These are phyloP conservation scores for Arctium lappa DNA, from an alignment of 129 eudicot species.

Conservation along the genomic window DNA sequence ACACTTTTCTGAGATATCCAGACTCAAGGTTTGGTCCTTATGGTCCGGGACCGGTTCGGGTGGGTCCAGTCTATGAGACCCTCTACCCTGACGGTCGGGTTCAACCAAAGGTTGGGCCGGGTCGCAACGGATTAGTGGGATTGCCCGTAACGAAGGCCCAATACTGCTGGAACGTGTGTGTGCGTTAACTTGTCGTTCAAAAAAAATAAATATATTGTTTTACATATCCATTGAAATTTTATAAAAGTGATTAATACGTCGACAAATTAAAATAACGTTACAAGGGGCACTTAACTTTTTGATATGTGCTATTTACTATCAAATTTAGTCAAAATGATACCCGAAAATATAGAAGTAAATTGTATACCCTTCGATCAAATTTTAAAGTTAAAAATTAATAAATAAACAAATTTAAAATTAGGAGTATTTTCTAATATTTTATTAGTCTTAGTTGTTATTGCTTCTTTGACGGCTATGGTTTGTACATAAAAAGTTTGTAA, in stretches of 20 bases:
- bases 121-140: no score
- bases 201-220: not conserved
- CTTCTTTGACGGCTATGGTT: not conserved
- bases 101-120: no score
- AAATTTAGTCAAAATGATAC: not conserved
- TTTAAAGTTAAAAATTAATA: not conserved
- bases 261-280: no score
- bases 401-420: not conserved
- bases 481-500: not conserved
- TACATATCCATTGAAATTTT: not conserved
- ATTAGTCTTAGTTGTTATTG: not conserved
- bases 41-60: no score
- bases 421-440: not conserved
- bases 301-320: not conserved
- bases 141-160: no score
- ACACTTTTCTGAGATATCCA: no score
- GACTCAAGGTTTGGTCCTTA: no score
- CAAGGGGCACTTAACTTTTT: not conserved
- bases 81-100: no score
- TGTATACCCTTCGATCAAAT: not conserved
- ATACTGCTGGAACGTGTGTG: no score
- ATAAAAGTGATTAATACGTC: no score
- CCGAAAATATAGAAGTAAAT: not conserved
- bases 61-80: no score
- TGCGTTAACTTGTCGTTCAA: no score